Conservation (phyloP, 768 basidiomycete species). For the Hypholoma sublateritium region DNA sequence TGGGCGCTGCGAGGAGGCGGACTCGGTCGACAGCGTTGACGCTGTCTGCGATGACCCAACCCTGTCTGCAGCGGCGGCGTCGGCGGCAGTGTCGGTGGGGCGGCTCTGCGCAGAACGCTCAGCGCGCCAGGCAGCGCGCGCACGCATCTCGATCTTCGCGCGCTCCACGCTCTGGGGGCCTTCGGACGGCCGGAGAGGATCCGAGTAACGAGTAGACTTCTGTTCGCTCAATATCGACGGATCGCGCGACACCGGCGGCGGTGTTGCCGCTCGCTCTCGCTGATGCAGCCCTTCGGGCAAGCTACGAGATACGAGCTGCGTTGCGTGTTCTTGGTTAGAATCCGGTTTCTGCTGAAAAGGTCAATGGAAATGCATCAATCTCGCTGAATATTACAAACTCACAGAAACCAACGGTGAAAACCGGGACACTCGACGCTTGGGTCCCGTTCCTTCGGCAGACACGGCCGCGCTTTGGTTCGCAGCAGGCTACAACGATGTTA, state of each 20-base stretch:
- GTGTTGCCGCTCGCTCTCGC: conserved; percentile 13
- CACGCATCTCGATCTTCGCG: not conserved
- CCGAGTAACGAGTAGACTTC: conserved; percentile 15
- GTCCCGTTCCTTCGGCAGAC: not conserved
- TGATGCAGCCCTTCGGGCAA: not conserved
- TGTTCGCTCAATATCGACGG: conserved; percentile 26
- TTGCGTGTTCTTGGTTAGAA: not conserved
- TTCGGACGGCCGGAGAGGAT: conserved; percentile 12
- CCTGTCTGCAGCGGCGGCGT: not conserved
- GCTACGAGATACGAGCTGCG: not conserved
- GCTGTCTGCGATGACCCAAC: not conserved
- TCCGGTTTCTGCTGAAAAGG: not conserved
- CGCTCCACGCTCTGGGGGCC: not conserved
- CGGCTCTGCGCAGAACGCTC: too few relatives aligned
- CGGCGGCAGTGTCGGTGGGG: too few relatives aligned
- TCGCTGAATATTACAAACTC: not conserved
- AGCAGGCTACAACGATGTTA: not conserved
- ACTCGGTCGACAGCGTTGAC: not conserved
- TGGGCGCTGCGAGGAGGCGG: not conserved
- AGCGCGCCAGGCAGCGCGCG: too few relatives aligned
- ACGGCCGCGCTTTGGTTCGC: not conserved
- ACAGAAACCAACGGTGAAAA: conserved; percentile 3
- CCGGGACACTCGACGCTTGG: conserved; percentile 3
- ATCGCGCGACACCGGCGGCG: conserved; percentile 28
- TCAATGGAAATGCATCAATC: not conserved